These are phyloP conservation scores for Aureobasidium sp. DNA, from an alignment of 2,329 filamentous ascomycete species.

Conservation along the genomic window DNA sequence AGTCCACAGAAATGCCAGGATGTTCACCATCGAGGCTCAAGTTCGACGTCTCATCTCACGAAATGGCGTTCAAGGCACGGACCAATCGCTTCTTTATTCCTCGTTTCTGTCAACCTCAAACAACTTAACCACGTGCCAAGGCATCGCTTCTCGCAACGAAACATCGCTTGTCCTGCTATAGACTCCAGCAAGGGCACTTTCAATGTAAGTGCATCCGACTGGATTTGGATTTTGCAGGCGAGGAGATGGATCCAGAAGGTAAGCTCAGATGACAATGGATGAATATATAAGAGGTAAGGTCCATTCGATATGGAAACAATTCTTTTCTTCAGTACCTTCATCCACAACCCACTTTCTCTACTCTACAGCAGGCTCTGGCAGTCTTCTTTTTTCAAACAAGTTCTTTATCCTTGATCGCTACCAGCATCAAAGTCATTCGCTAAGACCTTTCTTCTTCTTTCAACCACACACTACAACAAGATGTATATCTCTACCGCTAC, in stretches of 20 bases:
- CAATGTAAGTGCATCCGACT: not conserved
- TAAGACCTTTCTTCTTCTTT: constrained; percentile 3
- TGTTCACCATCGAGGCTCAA: not conserved
- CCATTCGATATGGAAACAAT: not conserved
- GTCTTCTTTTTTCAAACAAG: constrained; percentile 4
- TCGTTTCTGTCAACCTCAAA: constrained; percentile 8
- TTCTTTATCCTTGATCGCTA: constrained; percentile 2
- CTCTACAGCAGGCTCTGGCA: constrained; percentile 9
- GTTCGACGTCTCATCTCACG: not conserved
- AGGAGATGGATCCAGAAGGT: not conserved
- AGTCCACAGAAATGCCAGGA: not conserved
- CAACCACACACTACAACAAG: not conserved
- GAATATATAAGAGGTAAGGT: not conserved
- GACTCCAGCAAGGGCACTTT: not conserved
- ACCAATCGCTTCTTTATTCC: not conserved
- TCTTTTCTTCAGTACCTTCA: not conserved
- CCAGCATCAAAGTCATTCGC: constrained; percentile 4
- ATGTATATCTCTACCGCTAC: constrained; percentile 10
- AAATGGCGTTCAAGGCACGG: not conserved
- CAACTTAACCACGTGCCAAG: not conserved
- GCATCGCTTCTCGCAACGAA: constrained; percentile 7
- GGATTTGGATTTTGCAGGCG: not conserved
- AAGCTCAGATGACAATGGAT: not conserved
- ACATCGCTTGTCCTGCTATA: not conserved
- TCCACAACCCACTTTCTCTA: constrained; percentile 7